Evolutionary conservation across 2,329 filamentous ascomycete species (phyloP).

Genomic region (Fusarium neocosmosporiellum): DNA sequence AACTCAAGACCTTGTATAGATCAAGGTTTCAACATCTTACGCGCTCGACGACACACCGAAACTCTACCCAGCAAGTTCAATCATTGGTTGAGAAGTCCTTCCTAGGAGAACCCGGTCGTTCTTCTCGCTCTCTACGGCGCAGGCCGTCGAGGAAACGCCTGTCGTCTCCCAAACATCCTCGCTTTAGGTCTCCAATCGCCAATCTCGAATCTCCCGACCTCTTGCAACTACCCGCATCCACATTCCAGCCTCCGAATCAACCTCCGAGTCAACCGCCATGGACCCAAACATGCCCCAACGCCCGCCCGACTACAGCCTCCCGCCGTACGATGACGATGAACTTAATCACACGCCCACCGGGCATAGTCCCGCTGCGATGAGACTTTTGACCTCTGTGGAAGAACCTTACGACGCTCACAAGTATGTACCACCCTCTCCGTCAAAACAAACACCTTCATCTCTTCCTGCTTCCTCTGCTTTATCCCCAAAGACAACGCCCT

Average conservation of each 20-base stretch:
- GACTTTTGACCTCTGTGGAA: constrained; percentile 72
- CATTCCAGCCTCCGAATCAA: constrained; percentile 46
- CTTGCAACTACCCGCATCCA: constrained; percentile 32
- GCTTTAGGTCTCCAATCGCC: constrained; percentile 14
- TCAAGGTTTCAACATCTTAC: constrained; percentile 28
- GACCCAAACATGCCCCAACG: constrained; percentile 63
- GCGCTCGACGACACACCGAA: constrained; percentile 6
- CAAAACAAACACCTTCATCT: constrained; percentile 20
- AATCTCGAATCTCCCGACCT: constrained; percentile 18
- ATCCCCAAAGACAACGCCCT: constrained; percentile 21
- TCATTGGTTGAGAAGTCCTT: background rate
- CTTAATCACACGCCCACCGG: constrained; percentile 58
- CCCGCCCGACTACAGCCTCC: constrained; percentile 68
- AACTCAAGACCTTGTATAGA: constrained; percentile 19
- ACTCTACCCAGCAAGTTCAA: constrained; percentile 1
- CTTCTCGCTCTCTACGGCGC: constrained; percentile 28
- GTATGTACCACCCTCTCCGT: constrained; percentile 61
- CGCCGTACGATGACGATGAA: constrained; percentile 65
- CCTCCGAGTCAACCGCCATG: constrained; percentile 51
- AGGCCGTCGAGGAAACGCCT: constrained; percentile 31
- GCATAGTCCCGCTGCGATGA: constrained; percentile 64
- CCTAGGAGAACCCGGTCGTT: background rate
- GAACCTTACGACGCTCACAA: constrained; percentile 62
- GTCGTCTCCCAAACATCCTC: constrained; percentile 2
- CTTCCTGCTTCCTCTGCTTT: constrained; percentile 10